A percentile compares a stretch with the other conserved stretches of the same genome.
These are phyloP conservation scores for Nemophila menziesii DNA, from an alignment of 257 asterid species.

Conservation along the genomic window DNA sequence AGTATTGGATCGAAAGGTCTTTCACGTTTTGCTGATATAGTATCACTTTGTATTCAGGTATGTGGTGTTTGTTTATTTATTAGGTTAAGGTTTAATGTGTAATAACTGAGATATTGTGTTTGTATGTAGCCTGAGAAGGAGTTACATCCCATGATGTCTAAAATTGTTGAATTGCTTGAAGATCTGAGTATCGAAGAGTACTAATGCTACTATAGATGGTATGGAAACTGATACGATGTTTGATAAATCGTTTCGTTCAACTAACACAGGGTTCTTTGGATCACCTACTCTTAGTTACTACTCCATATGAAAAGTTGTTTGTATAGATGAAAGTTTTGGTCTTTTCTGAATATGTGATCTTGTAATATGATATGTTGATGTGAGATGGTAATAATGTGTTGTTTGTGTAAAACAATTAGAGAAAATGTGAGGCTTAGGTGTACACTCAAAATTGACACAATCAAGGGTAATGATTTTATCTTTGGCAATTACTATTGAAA, in stretches of 20 bases:
- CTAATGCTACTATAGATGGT: constrained; percentile 16
- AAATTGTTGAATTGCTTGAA: constrained; percentile 46
- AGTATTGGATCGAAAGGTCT: constrained; percentile 44
- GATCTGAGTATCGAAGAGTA: constrained; percentile 25
- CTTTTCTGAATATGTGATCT: no score
- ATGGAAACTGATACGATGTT: constrained; percentile 26
- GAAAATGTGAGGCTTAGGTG: no score
- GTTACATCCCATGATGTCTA: constrained; percentile 68
- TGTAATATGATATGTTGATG: no score
- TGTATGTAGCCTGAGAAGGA: constrained; percentile 83
- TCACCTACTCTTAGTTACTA: constrained; percentile 77
- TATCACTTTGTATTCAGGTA: constrained; percentile 85
- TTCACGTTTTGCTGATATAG: constrained; percentile 64
- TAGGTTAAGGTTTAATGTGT: no score
- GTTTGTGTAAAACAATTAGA: no score
- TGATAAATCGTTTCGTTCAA: constrained; percentile 61
- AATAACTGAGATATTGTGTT: not conserved
- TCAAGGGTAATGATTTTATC: no score
- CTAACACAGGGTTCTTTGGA: constrained; percentile 34
- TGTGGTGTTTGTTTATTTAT: not conserved
- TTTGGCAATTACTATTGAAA: no score
- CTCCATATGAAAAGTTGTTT: constrained; percentile 52
- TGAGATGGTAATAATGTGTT: no score
- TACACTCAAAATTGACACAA: no score
- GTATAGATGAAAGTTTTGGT: no score